These are phyloP conservation scores for Flaveria ramosissima DNA, from an alignment of 129 eudicot genomes.

Conservation along the genomic window DNA sequence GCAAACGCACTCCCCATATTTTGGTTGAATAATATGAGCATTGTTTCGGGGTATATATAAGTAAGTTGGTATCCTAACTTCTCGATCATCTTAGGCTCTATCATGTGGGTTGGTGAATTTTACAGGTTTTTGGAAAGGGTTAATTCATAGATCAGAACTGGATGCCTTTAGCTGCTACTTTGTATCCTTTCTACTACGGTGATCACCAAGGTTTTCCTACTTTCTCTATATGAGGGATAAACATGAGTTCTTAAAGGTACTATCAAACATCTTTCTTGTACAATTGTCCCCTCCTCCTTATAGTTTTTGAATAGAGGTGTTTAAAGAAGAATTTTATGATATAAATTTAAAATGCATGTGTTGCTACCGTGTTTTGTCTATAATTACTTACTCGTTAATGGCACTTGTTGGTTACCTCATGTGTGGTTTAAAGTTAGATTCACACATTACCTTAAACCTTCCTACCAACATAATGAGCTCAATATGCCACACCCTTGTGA, in stretches of 20 bases:
- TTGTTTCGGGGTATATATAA: slow-evolving; percentile 68
- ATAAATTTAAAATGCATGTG: slow-evolving; percentile 51
- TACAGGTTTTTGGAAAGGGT: slow-evolving; percentile 70
- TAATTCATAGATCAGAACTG: slow-evolving; percentile 52
- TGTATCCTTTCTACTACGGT: slow-evolving; percentile 83
- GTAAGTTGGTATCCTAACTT: slow-evolving; percentile 81
- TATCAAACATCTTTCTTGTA: neutral
- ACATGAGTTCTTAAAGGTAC: slow-evolving; percentile 75
- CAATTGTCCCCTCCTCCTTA: neutral
- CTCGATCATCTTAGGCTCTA: slow-evolving; percentile 62
- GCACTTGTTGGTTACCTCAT: slow-evolving; percentile 80
- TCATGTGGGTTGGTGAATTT: slow-evolving; percentile 70
- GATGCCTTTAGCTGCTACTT: slow-evolving; percentile 74
- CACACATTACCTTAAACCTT: slow-evolving; percentile 83
- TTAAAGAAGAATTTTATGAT: neutral
- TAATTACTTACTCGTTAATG: slow-evolving; percentile 73
- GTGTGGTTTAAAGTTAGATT: slow-evolving; percentile 65
- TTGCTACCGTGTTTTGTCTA: slow-evolving; percentile 69
- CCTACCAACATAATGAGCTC: slow-evolving; percentile 68
- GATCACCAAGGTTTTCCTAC: slow-evolving; percentile 96
- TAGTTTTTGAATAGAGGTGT: too few relatives aligned
- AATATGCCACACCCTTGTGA: slow-evolving; percentile 74
- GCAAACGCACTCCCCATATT: slow-evolving; percentile 69
- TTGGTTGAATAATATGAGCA: slow-evolving; percentile 68
- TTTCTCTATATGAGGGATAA: slow-evolving; percentile 65